Base-by-base conservation (phyloP, 768 basidiomycete genomes). In the Xerocomellus chrysenteron region DNA sequence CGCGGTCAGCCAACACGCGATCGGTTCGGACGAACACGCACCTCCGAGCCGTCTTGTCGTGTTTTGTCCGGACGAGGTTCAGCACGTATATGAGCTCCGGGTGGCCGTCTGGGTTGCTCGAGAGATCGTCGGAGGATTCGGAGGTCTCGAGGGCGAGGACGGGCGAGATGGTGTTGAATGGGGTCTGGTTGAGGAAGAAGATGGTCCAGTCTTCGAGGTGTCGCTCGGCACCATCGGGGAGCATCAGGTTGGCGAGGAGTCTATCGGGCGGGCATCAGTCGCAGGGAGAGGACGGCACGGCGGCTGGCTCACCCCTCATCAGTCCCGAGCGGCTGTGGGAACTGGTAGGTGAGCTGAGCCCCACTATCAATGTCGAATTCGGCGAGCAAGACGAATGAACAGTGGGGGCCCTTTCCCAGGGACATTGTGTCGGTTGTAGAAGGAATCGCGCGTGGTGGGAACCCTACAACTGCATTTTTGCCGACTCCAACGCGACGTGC, bases 351-450 rank as follows among this genome's bases (percentile, higher is more conserved):
- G 59, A 99, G 79, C 61, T 93, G 90, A 3, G 95, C 91, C 35
- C 97, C 97, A 55, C 90, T 85, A 68, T 93, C 87, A 61, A 99
- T 98, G 77, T 99, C 92, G 76, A 99, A 99, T 72, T 98, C 97
- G n/a, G 97, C 97, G 51, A 98, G 83, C 47, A 99, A 80, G 57
- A 97, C 89, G 75, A 95, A 98, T 19, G 94, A 92, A 64, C 90
- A 91, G 71, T 92, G 90, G 55, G 89, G 83, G 40, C 83, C 82
- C 75, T 82, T 79, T 74, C 77, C 79, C 2, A 63, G 56, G 49
- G 80, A 70, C 86, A 88, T 87, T 51, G 62, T 69, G 11, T 21
- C n/a, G n/a, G 36, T 57, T 17, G 49, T 37, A 19, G 44, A 42
- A n/a, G n/a, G 12, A 10, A 14, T 32, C 17, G 24, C 17, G 17